phyloP scores from a whole-genome alignment of 768 basidiomycete species.

The Lyophyllum semitale region DNA sequence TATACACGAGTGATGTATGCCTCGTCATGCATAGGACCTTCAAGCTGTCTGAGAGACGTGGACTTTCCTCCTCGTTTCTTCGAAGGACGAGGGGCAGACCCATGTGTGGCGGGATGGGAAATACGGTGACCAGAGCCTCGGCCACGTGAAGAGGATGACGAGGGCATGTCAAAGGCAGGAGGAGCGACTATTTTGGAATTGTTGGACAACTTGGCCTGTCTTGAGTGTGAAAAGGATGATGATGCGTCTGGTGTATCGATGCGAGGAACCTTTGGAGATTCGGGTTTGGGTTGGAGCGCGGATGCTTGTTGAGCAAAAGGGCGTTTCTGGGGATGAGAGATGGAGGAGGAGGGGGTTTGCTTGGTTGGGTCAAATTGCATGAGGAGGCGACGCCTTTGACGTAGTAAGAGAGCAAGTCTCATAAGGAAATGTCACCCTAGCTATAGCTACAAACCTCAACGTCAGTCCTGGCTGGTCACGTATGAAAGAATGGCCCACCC shows the following conservation, averaged over 20 bases:
- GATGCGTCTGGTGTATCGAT: constrained; percentile 23
- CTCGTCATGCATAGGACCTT: constrained; percentile 36
- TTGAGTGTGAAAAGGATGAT: constrained; percentile 23
- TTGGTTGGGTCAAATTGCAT: constrained; percentile 55
- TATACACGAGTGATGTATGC: constrained; percentile 33
- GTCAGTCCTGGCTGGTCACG: background rate
- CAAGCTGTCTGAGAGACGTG: constrained; percentile 18
- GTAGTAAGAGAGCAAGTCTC: constrained; percentile 49
- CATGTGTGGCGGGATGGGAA: constrained; percentile 8
- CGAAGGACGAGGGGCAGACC: constrained; percentile 18
- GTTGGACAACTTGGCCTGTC: constrained; percentile 10
- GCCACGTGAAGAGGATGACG: constrained; percentile 15
- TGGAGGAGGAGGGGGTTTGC: constrained; percentile 23
- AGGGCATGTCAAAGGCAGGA: constrained; percentile 29
- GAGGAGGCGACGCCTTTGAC: constrained; percentile 55
- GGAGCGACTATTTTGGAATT: constrained; percentile 3
- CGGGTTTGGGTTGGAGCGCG: constrained; percentile 16
- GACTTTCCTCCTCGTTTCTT: constrained; percentile 12
- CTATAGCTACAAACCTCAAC: background rate
- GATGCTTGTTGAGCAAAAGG: constrained; percentile 43
- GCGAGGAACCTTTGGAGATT: constrained; percentile 30
- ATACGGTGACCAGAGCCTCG: constrained; percentile 6
- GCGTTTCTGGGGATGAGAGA: constrained; percentile 41
- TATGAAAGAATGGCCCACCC: background rate
- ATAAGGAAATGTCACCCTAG: constrained; percentile 35